Base-by-base conservation (phyloP, 768 basidiomycete genomes). In the Mycena capillaripes region DNA sequence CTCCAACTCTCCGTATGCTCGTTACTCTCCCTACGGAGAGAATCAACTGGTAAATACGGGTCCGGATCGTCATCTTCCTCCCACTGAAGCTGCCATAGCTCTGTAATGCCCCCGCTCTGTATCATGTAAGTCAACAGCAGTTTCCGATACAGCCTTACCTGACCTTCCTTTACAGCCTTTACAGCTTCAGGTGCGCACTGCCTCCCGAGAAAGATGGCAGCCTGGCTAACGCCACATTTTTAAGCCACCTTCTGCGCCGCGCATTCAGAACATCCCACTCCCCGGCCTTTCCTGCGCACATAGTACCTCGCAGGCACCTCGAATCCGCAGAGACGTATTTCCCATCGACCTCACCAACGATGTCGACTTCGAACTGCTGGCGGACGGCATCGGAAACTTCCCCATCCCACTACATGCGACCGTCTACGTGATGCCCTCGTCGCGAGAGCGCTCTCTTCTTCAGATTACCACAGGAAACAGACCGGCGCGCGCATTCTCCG, bases 131-230 rank as follows among this genome's bases (percentile, higher is more conserved):
- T 62, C 2, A 1, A 46, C 52, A 61, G 40, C 36, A 17, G 3
- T 57, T 17, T 70, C 9, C 34, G 50, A 59, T 2, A 71, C 70
- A 71, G 70, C 70, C 58, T 71, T 50, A 56, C 4, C 17, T 42
- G 21, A 57, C 56, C 56, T 40, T n/a, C 46, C 32, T 53, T 52
- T 59, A 16, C n/a, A 19, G 36, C 56, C 38, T 55, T 32, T 46
- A 66, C 70, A 71, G 70, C 70, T 66, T 38, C 70, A 66, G 70
- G 70, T 71, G 27, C 30, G 70, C 70, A 61, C 65, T 40, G 65
- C 58, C 29, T 38, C 50, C 14, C 50, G 0, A 48, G 8, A 12
- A 36, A 17, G 8, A 29, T 16, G 2, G 34, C 7, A 27, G 42
- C 50, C 52, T 19, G n/a, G 9, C 65, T 66, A 32, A 66, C 46